A percentile compares a stretch with the other conserved stretches of the same genome.
Conservation (phyloP, 805 yeast genomes). For the Jamesozyma lodderae region DNA sequence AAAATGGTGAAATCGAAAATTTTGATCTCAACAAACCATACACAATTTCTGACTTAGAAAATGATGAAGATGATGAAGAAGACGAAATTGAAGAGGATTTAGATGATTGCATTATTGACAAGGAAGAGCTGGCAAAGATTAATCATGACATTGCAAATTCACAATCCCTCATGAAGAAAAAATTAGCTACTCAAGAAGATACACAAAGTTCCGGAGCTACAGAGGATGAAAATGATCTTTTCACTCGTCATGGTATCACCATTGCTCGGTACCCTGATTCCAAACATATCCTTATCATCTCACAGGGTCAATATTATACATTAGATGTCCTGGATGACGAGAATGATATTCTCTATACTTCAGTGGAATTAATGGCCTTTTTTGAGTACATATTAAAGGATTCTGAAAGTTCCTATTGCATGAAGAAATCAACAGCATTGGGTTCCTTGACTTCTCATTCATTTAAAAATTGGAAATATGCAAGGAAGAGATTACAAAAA, state of each 20-base stretch:
- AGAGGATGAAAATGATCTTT: slow-evolving; percentile 11
- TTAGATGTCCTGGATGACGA: slow-evolving; percentile 68
- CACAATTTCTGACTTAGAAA: slow-evolving; percentile 34
- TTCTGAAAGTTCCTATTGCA: slow-evolving; percentile 50
- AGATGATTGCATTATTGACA: no score
- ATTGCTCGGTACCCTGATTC: slow-evolving; percentile 59
- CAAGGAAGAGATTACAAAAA: slow-evolving; percentile 43
- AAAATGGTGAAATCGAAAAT: slow-evolving; percentile 22
- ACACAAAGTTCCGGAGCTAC: slow-evolving; percentile 5
- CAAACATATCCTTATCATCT: slow-evolving; percentile 64
- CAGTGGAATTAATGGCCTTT: slow-evolving; percentile 56
- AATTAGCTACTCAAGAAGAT: not conserved
- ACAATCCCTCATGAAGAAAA: no score
- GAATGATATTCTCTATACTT: slow-evolving; percentile 56
- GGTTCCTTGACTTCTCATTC: slow-evolving; percentile 86
- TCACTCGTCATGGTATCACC: slow-evolving; percentile 48
- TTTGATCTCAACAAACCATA: slow-evolving; percentile 36
- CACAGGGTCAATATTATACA: slow-evolving; percentile 81
- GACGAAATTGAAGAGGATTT: not conserved
- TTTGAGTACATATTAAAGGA: slow-evolving; percentile 61
- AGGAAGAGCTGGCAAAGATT: no score
- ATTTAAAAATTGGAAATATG: slow-evolving; percentile 71
- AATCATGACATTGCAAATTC: no score
- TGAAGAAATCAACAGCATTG: slow-evolving; percentile 55
- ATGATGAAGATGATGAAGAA: slow-evolving; percentile 6